A percentile compares a stretch with the other conserved stretches of the same genome.
phyloP scores from a whole-genome alignment of 192 early-diverging fungal species.

The Coemansia sp. region DNA sequence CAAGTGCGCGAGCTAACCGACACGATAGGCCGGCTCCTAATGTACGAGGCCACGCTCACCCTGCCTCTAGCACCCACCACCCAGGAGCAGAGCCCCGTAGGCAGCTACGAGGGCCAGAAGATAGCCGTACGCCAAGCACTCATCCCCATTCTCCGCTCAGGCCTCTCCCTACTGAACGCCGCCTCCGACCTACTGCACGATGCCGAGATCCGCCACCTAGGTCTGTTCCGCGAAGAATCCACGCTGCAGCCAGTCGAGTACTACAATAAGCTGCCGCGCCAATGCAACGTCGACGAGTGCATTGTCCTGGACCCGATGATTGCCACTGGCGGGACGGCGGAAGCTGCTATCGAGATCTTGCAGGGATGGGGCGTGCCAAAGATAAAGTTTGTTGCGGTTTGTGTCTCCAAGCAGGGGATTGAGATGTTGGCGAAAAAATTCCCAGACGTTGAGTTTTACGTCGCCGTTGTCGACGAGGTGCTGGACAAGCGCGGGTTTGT shows the following conservation, averaged over 20 bases:
- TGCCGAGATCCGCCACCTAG: conserved; percentile 76
- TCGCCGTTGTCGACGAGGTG: conserved; percentile 61
- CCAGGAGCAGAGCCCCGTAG: conserved; percentile 56
- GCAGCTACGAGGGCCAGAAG: conserved; percentile 40
- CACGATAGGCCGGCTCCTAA: conserved; percentile 59
- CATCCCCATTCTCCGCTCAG: conserved; percentile 68
- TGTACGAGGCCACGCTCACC: conserved; percentile 65
- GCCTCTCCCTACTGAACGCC: conserved; percentile 60
- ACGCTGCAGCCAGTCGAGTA: conserved; percentile 89
- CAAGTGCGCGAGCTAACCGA: conserved; percentile 58
- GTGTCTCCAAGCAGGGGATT: conserved; percentile 60
- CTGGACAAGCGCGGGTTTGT: conserved; percentile 64
- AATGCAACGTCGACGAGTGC: conserved; percentile 67
- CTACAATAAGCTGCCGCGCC: conserved; percentile 84
- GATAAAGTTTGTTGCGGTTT: conserved; percentile 71
- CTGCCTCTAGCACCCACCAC: conserved; percentile 27
- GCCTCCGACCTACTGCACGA: conserved; percentile 65
- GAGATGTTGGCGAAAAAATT: conserved; percentile 46
- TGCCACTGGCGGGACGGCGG: conserved; percentile 78
- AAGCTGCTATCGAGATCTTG: conserved; percentile 74
- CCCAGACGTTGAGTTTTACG: conserved; percentile 62
- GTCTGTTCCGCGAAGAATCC: conserved; percentile 77
- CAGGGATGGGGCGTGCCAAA: conserved; percentile 75
- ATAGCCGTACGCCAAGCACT: conserved; percentile 56
- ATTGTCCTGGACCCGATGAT: conserved; percentile 82